Evolutionary conservation across 805 yeast species (phyloP).

Genomic region (Metschnikowia aberdeeniae): DNA sequence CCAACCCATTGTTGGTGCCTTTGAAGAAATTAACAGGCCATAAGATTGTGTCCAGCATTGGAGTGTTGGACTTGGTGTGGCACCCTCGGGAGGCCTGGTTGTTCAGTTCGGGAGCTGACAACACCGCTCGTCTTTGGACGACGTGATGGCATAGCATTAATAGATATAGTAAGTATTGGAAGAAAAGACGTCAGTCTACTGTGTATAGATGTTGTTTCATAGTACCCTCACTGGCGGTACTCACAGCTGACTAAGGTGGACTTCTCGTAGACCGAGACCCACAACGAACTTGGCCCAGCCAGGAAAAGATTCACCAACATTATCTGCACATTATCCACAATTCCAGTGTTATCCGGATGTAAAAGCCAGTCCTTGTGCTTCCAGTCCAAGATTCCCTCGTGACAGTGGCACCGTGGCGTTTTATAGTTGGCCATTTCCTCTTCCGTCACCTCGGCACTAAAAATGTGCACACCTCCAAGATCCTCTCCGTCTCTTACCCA

Average conservation of each 20-base stretch:
- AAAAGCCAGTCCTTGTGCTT: slow-evolving; percentile 34
- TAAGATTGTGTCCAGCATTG: slow-evolving; percentile 70
- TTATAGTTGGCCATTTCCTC: slow-evolving; percentile 22
- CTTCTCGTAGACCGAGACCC: slow-evolving; percentile 23
- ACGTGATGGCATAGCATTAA: slow-evolving; percentile 37
- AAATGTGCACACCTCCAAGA: slow-evolving; percentile 37
- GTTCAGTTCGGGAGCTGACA: slow-evolving; percentile 95
- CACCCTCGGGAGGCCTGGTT: slow-evolving; percentile 99
- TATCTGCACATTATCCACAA: slow-evolving; percentile 36
- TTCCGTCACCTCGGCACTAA: slow-evolving; percentile 31
- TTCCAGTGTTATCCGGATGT: slow-evolving; percentile 34
- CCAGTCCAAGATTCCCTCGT: slow-evolving; percentile 44
- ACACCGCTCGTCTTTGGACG: slow-evolving; percentile 95
- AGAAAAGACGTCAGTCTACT: not conserved
- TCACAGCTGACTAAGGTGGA: slow-evolving; percentile 11
- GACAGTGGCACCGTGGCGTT: slow-evolving; percentile 28
- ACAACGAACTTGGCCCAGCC: slow-evolving; percentile 23
- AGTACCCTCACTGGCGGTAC: slow-evolving; percentile 1
- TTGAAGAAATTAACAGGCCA: slow-evolving; percentile 92
- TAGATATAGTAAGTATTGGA: not conserved
- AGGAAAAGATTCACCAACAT: slow-evolving; percentile 23
- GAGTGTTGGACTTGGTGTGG: slow-evolving; percentile 87
- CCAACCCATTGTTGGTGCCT: slow-evolving; percentile 93
- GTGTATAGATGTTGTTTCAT: not conserved
- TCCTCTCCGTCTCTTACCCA: slow-evolving; percentile 30